Conservation (phyloP, 352 stramenopile species). For the Phytophthora idaei region DNA sequence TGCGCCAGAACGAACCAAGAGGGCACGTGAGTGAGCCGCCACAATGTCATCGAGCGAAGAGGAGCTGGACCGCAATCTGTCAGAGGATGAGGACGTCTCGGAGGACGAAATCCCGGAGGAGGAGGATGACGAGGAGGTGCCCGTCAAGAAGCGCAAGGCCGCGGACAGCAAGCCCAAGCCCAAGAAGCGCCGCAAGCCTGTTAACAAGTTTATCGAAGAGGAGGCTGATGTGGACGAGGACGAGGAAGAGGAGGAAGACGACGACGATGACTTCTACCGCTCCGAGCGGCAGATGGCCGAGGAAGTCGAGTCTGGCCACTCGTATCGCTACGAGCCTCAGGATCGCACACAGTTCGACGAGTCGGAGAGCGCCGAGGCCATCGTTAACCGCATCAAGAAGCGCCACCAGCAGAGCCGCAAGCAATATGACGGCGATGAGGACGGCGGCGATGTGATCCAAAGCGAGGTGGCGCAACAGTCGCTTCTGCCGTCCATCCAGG, state of each 20-base stretch:
- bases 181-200: conserved; percentile 84
- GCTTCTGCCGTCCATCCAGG: conserved; percentile 87
- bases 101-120: conserved; percentile 82
- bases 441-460: conserved; percentile 82
- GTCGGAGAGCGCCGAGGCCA: conserved; percentile 82
- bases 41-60: conserved; percentile 91
- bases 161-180: conserved; percentile 69
- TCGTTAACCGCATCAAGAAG: conserved; percentile 90
- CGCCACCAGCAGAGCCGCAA: conserved; percentile 86
- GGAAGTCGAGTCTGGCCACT: conserved; percentile 65
- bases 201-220: conserved; percentile 92
- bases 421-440: conserved; percentile 86
- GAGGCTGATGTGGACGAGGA: conserved; percentile 89
- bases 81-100: conserved; percentile 75
- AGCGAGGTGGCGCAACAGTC: conserved; percentile 89
- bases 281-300: conserved; percentile 81
- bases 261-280: conserved; percentile 81
- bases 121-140: conserved; percentile 63
- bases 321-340: conserved; percentile 81
- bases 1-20: conserved; percentile 32
- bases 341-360: conserved; percentile 78
- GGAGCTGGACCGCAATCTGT: conserved; percentile 84
- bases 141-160: conserved; percentile 81
- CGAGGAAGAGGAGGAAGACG: conserved; percentile 87
- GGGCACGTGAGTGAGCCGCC: conserved; percentile 10